phyloP scores from a whole-genome alignment of 2,329 filamentous ascomycete genomes.

The Tolypocladium pustulatum region DNA sequence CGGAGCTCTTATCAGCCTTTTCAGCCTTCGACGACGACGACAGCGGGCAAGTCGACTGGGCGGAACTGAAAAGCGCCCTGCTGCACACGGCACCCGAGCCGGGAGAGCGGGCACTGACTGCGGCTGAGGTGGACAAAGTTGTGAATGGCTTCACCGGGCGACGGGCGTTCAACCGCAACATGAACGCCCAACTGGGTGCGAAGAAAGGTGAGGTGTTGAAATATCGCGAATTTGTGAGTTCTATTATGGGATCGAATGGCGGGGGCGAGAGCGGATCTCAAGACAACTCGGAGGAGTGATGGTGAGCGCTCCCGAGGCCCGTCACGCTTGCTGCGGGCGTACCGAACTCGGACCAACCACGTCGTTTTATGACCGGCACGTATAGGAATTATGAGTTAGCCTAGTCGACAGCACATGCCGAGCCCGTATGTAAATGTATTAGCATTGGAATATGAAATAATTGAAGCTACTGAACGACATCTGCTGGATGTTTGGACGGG shows the following conservation, averaged over 20 bases:
- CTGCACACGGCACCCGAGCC: slow-evolving; percentile 71
- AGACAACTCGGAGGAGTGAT: slow-evolving; percentile 14
- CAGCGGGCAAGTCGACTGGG: slow-evolving; percentile 80
- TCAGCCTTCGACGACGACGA: slow-evolving; percentile 95
- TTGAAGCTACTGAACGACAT: background rate
- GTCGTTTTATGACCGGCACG: background rate
- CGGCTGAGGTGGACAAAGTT: slow-evolving; percentile 75
- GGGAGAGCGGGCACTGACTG: slow-evolving; percentile 53
- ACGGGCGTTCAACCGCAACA: slow-evolving; percentile 65
- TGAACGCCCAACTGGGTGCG: slow-evolving; percentile 36
- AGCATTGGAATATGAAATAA: background rate
- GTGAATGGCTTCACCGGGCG: slow-evolving; percentile 77
- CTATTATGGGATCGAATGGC: slow-evolving; percentile 46
- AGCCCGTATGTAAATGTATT: background rate
- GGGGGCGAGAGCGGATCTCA: slow-evolving; percentile 16
- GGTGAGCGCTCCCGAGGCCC: background rate
- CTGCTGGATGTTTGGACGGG: background rate
- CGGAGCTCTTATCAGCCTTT: slow-evolving; percentile 80
- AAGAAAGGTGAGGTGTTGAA: slow-evolving; percentile 82
- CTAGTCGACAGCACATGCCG: background rate
- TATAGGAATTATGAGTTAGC: background rate
- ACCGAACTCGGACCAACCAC: background rate
- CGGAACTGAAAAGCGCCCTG: slow-evolving; percentile 72
- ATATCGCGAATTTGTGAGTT: slow-evolving; percentile 84
- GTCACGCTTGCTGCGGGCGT: background rate